Percentiles rank a stretch among this genome's conserved stretches.
phyloP scores from a whole-genome alignment of 495 filamentous ascomycete genomes.

The Evernia prunastri region DNA sequence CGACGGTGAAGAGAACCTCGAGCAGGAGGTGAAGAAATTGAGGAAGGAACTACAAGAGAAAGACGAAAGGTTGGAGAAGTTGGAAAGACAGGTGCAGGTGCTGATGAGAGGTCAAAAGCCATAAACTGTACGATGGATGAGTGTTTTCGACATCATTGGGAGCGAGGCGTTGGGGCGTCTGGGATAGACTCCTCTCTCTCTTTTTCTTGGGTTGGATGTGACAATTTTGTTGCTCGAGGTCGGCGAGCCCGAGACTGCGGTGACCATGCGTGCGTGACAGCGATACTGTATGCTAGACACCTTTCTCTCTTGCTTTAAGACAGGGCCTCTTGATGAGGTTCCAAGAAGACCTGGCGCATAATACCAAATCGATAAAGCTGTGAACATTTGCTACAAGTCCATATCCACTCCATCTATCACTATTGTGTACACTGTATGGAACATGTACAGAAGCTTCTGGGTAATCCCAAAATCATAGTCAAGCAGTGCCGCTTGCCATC shows the following conservation, averaged over 20 bases:
- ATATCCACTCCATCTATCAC: background rate
- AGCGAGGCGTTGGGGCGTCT: constrained; percentile 14
- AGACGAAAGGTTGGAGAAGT: constrained; percentile 18
- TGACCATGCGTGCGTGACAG: background rate
- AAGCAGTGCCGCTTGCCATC: no score
- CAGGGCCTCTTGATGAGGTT: background rate
- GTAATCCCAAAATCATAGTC: background rate
- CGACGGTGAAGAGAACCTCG: constrained; percentile 12
- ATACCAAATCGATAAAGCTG: background rate
- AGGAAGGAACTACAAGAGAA: constrained; percentile 20
- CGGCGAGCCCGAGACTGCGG: background rate
- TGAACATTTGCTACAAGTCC: background rate
- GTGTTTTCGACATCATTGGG: background rate
- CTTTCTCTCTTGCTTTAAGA: background rate
- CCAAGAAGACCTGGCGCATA: no score
- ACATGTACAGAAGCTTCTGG: background rate
- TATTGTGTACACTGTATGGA: background rate
- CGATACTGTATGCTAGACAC: background rate
- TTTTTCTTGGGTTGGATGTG: background rate
- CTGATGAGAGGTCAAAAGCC: constrained; percentile 3
- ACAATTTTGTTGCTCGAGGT: background rate
- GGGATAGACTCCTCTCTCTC: constrained; percentile 4
- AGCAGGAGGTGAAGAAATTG: constrained; percentile 24
- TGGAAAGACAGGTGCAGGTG: constrained; percentile 15
- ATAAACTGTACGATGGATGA: constrained; percentile 14